Base-by-base conservation (phyloP, 116 monocot genomes). In the Cymodocea nodosa region DNA sequence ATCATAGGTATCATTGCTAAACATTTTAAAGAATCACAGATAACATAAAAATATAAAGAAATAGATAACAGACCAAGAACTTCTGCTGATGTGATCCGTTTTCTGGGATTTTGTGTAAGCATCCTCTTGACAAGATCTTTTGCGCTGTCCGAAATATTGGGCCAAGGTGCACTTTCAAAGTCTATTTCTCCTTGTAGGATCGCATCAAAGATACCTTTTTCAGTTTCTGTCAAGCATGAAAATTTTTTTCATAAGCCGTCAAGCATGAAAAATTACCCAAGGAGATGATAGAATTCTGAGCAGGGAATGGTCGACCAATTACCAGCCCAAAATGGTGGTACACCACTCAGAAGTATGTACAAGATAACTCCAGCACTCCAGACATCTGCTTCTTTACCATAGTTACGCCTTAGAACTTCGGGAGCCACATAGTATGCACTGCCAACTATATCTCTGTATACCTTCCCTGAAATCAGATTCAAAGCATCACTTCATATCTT, bases 311-410 rank as follows among this genome's bases (percentile, higher is more conserved):
- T 56, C 30, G 20, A 22, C 23, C 56, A 56, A 62, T 74, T 79
- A 85, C 87, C 83, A 23, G 82, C 87, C 80, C 82, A 87, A 56
- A 87, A 87, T 20, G 83, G 87, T 39, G 87, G 87, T 34, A 80
- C 87, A 35, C 87, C 87, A 30, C 79, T 75, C 23, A 87, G 80
- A 65, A 87, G 83, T 56, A 87, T 87, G 63, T 87, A 87, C 23
- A 87, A 59, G 23, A 87, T 83, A 62, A 87, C 77, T 2, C 87
- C 87, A 49, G 83, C 83, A 74, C 87, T 87, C 87, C 87, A 87
- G 12, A 87, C 60, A 68, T 87, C 87, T 56, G 71, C 62, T 63
- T 87, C 87, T 56, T 82, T 82, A 62, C 83, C 87, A 61, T 82
- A 87, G 1, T 23, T 75, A 18, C 78, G 74, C 44, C 50, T 53